Evolutionary conservation across 1,284 basidiomycete genomes (phyloP), one percentile per base, ranked within the genome.

Genomic region (Rhodotorula mucilaginosa): DNA sequence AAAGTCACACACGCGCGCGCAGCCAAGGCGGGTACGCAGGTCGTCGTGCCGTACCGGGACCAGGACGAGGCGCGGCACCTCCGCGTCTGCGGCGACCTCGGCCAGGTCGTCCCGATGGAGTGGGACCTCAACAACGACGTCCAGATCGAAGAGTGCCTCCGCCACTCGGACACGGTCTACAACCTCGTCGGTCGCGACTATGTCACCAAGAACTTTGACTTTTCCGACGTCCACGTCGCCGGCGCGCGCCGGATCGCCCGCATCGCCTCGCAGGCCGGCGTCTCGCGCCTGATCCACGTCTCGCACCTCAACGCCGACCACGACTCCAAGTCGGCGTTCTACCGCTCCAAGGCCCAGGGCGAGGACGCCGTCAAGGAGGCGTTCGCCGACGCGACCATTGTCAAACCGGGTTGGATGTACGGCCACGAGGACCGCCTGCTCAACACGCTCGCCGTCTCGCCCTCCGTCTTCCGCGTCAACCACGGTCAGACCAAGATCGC

Each of bases 161-260:
- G 92, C 77, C 93, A 98, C 83, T 99, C 97, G 47, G 93, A 99
- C 81, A 91, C 91, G 8, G 97, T 97, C n/a, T 95, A 93, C 85
- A 97, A 96, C 84, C 87, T 96, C 68, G 88, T 90, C 65, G 93
- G 93, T 44, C 85, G 93, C 72, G 90, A 96, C 81, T 94, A 90
- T 81, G 90, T 93, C 84, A 99, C 93, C 69, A 93, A 93, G 84
- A 93, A 92, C 85, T 98, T 90, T 83, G 85, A 87, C 76, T 94
- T 88, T 82, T 82, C 86, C 63, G 88, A 89, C 71, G 90, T 95
- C 15, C 88, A 94, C 79, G 87, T 89, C 52, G 83, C 84, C n/a
- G 93, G 92, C 74, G 84, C 82, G 63, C 77, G 81, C 78, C 66
- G 91, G 90, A 70, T 83, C 52, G 97, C 97, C 21, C 86, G 87